Base-by-base conservation (phyloP, 805 yeast species). In the Allodekkera sacchari region DNA sequence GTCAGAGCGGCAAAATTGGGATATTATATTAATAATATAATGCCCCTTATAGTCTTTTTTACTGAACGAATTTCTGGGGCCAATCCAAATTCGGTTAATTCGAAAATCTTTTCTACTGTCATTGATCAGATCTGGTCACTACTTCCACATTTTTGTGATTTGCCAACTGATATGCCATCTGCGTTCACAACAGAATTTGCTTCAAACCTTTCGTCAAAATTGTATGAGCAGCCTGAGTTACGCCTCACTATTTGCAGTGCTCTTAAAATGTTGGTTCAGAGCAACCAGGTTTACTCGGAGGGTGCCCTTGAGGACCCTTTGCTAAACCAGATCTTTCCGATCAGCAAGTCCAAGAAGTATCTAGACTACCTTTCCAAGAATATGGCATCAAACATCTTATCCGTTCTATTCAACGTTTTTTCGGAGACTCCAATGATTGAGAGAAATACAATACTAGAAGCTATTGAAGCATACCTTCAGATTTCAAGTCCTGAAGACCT, bases 91-190 rank as follows among this genome's bases (percentile, higher is more conserved):
- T 74, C 88, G 2, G 66, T 83, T 38, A 82, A 84, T 52, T 55
- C 62, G 36, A 92, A 85, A 58, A 74, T 92, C 32, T 82, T 83
- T 51, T 71, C 76, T 45, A 89, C 98, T 3, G 74, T 92, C 27
- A 64, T 83, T 25, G 95, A 83, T 51, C 99, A 92, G 65, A 67
- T 88, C 21, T 87, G 96, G 96, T 77, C 94, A 1, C 64, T 88
- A 41, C 64, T 92, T 39, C 95, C 97, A 12, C 81, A 77, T 44
- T 92, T 87, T 56, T 80, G 92, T 50, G 92, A 83, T 50, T 66
- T 88, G 45, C 95, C 97, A 21, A 63, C 61, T 17, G 98, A 92
- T 57, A 63, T 85, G 43, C 54, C 50, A 15, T 47, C 50, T 7
- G 61, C 83, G 0, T 85, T 89, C 50, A 71, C 74, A 34, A 84